Base-by-base conservation (phyloP, 768 basidiomycete species). In the Artomyces pyxidatus region DNA sequence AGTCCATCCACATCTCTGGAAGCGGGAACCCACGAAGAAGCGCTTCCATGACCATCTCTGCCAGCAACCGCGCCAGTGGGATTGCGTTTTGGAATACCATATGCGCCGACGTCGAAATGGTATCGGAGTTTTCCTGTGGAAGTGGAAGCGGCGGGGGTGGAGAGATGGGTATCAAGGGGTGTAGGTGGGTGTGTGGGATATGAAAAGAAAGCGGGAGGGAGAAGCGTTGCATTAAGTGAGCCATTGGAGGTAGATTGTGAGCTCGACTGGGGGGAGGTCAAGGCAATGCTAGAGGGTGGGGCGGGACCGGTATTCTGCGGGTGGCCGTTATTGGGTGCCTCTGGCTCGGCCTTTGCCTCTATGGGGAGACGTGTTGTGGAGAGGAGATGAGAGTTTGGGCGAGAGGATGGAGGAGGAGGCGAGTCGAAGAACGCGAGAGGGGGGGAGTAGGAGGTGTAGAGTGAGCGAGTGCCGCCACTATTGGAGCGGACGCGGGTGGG, bases 51-150 rank as follows among this genome's bases (percentile, higher is more conserved):
- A 17, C 61, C 59, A 42, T 62, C 62, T 42, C 58, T 55, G 23
- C 60, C 57, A 25, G 63, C 59, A 8, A 59, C 51, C 28, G 35
- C 40, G 8, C 35, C 30, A 2, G 53, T 39, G 0, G 29, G 37
- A 17, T 35, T 45, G 42, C 56, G 63, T 63, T 94, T 94, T 0
- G 91, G 83, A 44, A 92, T 87, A 4, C 91, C 91, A 56, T 88
- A 91, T 11, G 88, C 88, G 14, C 85, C 89, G 12, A 83, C 80
- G 43, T 88, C 83, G 29, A 93, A 73, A 53, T 76, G 71, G 55
- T 71, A 77, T 29, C 71, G 61, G 54, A 59, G 61, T 16, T 58
- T 61, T 42, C 58, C 58, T 22, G 63, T 60, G 41, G 63, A 60
- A 60, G 67, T 67, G 47, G 59, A 51, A 27, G 54, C 50, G 51